phyloP scores from a whole-genome alignment of 306 rosid species.

The Corylus heterophylla region DNA sequence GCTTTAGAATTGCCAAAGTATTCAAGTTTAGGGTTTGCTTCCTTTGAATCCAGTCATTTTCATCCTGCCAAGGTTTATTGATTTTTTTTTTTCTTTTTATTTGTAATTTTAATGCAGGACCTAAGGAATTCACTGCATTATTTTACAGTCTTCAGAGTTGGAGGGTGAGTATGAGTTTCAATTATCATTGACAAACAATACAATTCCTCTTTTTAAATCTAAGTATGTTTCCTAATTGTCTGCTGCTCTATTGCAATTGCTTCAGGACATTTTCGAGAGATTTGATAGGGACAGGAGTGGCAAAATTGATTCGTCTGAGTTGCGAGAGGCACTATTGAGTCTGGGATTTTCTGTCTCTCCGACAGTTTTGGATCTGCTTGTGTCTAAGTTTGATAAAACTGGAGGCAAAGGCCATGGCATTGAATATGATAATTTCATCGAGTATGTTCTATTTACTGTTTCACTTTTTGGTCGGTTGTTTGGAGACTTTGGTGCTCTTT shows the following conservation, averaged over 20 bases:
- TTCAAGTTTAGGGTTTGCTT: neutral
- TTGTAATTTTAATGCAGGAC: conserved; percentile 53
- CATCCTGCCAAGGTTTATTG: neutral
- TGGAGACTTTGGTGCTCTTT: neutral
- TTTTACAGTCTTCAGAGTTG: conserved; percentile 94
- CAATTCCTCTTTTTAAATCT: neutral
- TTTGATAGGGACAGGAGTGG: conserved; percentile 93
- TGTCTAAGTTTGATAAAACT: conserved; percentile 89
- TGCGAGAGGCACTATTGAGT: conserved; percentile 85
- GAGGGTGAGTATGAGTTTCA: conserved; percentile 58
- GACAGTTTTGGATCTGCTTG: conserved; percentile 74
- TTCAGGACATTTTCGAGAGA: conserved; percentile 78
- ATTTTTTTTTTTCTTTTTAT: neutral
- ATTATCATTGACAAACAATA: conserved; percentile 2
- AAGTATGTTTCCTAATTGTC: neutral
- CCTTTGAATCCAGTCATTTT: neutral
- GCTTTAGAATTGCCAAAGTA: neutral
- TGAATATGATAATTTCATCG: conserved; percentile 95
- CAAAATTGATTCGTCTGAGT: conserved; percentile 65
- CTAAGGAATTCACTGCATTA: conserved; percentile 82
- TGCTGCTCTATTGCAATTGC: conserved; percentile 9
- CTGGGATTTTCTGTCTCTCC: conserved; percentile 86
- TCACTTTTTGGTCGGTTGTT: neutral
- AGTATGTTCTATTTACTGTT: conserved; percentile 41
- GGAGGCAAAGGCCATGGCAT: conserved; percentile 79